These are phyloP conservation scores for Clavispora carvajalis DNA, from an alignment of 805 yeast species.

Conservation along the genomic window DNA sequence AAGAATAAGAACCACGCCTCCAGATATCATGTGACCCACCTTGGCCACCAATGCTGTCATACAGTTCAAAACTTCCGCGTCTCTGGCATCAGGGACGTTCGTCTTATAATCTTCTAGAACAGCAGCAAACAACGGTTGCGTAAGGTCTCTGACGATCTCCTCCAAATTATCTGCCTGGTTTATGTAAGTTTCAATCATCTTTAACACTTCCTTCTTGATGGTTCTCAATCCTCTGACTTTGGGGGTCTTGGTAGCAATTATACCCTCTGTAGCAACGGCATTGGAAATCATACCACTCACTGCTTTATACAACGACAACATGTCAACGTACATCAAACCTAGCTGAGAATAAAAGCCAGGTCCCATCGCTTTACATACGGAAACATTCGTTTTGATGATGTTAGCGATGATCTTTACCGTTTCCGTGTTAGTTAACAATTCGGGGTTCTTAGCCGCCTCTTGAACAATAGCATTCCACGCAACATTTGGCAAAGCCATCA, in stretches of 20 bases:
- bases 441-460: slow-evolving; percentile 80
- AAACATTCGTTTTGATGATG: slow-evolving; percentile 89
- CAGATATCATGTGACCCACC: slow-evolving; percentile 84
- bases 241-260: slow-evolving; percentile 90
- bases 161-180: slow-evolving; percentile 81
- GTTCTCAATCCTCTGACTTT: slow-evolving; percentile 94
- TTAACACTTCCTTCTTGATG: slow-evolving; percentile 88
- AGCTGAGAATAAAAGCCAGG: slow-evolving; percentile 87
- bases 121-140: slow-evolving; percentile 77
- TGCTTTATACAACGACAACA: slow-evolving; percentile 84
- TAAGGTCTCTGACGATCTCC: slow-evolving; percentile 75
- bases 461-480: slow-evolving; percentile 91
- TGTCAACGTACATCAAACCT: slow-evolving; percentile 78
- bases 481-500: slow-evolving; percentile 88
- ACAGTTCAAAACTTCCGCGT: slow-evolving; percentile 94
- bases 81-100: slow-evolving; percentile 94
- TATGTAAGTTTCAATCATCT: slow-evolving; percentile 82
- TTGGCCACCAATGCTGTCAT: slow-evolving; percentile 84
- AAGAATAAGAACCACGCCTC: slow-evolving; percentile 79
- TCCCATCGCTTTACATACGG: slow-evolving; percentile 93
- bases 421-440: slow-evolving; percentile 69
- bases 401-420: slow-evolving; percentile 91
- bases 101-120: slow-evolving; percentile 84
- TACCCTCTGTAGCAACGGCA: slow-evolving; percentile 73
- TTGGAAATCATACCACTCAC: slow-evolving; percentile 82